Evolutionary conservation across 2,329 filamentous ascomycete species (phyloP), one percentile per base, ranked within the genome.

Genomic region (Sporothrix dimorphospora): DNA sequence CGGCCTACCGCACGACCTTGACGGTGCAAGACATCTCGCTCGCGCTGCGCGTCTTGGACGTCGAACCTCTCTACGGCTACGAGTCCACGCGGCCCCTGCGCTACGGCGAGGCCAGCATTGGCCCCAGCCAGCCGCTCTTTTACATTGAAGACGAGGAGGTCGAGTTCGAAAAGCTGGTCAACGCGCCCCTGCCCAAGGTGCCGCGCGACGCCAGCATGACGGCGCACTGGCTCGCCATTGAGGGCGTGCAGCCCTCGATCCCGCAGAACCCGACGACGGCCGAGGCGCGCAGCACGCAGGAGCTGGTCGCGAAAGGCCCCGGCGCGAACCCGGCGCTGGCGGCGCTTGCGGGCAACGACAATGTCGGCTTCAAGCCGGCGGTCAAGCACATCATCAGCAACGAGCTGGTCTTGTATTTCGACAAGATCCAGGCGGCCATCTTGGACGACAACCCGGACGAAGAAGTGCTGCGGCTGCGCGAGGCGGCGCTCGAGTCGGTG

Each of bases 121-220:
- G 96, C 0, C 94, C 94, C 16, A 94, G 95, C 11, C 96, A 99
- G 82, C 94, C 95, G 70, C 84, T 99, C 27, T 99, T 95, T 82
- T 99, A 99, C 80, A 92, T 99, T 49, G 96, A 99, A 79, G 96
- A 99, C 80, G 96, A 99, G 79, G 96, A 99, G 84, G 91, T 98
- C 71, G 96, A 99, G 81, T 98, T 99, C 79, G 96, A 99, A 84
- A 98, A 98, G 85, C 85, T 99, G 76, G 98, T 99, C 80, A 99
- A 99, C 83, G 94, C 94, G 75, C 93, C 96, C 4, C 83, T 99
- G 76, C 96, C 96, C 34, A 98, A 97, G 81, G 94, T 99, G 40
- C 96, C 96, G 45, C 88, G 95, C 67, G 96, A 99, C 81, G 92
- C 96, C 77, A 93, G 90, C 74, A 95, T 98, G 79, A 98, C 95